Evolutionary conservation across 345 rosid species (phyloP), one percentile per base, ranked within the genome.

Genomic region (Eucalyptus grandis): DNA sequence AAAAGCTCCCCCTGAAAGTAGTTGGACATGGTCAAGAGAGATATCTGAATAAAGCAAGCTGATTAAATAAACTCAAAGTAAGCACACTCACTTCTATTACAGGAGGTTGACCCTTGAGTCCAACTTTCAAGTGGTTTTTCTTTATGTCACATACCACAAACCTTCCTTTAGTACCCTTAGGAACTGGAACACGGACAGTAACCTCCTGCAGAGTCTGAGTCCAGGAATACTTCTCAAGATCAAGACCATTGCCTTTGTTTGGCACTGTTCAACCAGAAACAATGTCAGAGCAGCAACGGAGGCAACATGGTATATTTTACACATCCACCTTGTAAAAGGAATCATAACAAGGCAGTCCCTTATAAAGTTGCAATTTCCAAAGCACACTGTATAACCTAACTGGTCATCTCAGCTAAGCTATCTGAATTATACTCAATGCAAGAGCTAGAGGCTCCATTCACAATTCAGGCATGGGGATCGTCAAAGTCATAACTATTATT

Each of bases 151-250:
- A 96, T 14, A 90, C 92, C 46, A 98, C 94, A 88, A 90, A 94
- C 92, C 95, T 92, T 89, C 97, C 93, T 90, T 94, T 97, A 34
- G 99, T 98, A 86, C 99, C 99, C 86, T 88, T 31, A 30, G 98
- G 99, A 16, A 98, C 93, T 1, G 99, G 99, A 89, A 98, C 89
- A 88, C 58, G 95, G 49, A 98, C 88, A 2, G 93, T 94, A n/a
- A 98, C 97, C 95, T 97, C 99, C 83, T 95, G 96, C 50, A 98
- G 94, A 77, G 94, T 94, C 90, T 98, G 99, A 44, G 95, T 95
- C 99, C 99, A 98, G 27, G 97, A 96, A 91, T 98, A 96, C 4
- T 93, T 94, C 87, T 98, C 99, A 86, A 98, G 91, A 90, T 98
- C 99, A 91, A 97, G 96, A 49, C 99, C 98, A 88, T 96, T 97